Percentiles rank a stretch among this genome's conserved stretches.
Conservation (phyloP, 176 grass and related monocot species). For the Cocos nucifera region DNA sequence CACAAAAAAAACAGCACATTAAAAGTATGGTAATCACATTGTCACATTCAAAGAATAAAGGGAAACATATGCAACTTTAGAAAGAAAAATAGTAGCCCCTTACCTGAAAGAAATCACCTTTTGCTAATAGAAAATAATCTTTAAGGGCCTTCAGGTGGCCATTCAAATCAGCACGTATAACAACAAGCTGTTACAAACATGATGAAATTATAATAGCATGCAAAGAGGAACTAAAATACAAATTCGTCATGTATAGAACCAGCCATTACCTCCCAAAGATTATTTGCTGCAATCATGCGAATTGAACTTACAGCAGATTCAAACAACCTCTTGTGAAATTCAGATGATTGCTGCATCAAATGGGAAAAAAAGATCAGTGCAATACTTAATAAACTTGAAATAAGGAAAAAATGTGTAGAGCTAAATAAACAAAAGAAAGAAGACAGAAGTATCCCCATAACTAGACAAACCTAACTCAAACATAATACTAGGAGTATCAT, state of each 20-base stretch:
- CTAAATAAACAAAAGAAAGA: no score
- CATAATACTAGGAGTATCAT: not conserved
- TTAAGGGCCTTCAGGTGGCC: constrained; percentile 95
- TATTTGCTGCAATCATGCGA: constrained; percentile 86
- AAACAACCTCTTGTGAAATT: constrained; percentile 93
- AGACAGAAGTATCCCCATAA: no score
- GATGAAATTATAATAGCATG: no score
- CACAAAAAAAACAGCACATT: no score
- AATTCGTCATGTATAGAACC: not conserved
- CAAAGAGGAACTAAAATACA: no score
- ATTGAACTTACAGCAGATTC: constrained; percentile 90
- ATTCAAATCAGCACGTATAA: constrained; percentile 90
- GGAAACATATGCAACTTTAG: constrained; percentile 4
- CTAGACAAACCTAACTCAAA: no score
- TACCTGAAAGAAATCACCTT: constrained; percentile 99
- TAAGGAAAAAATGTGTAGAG: no score
- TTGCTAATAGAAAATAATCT: constrained; percentile 99
- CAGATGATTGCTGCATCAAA: constrained; percentile 76
- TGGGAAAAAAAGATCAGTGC: constrained; percentile 1
- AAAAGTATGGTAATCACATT: not conserved
- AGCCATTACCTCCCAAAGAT: constrained; percentile 79
- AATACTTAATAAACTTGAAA: no score
- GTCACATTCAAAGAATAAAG: constrained; percentile 1
- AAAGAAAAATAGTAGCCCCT: not conserved
- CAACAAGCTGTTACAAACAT: constrained; percentile 66